A percentile compares a stretch with the other conserved stretches of the same genome.
phyloP scores from a whole-genome alignment of 495 filamentous ascomycete species.

The Talaromyces proteolyticus region DNA sequence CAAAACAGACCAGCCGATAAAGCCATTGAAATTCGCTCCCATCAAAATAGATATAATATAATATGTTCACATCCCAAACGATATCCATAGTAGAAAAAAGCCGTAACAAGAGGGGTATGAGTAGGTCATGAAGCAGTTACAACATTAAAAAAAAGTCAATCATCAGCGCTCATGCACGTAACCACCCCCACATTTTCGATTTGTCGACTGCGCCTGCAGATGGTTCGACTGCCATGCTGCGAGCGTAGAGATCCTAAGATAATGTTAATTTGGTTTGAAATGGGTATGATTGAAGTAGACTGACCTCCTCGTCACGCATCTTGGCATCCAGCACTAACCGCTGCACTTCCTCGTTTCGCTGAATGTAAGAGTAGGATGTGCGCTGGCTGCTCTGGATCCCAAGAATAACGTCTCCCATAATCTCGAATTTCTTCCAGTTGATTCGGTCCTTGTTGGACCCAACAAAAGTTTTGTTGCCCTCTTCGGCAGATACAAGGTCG shows the following conservation, averaged over 20 bases:
- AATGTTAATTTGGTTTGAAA: not conserved
- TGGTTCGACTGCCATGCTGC: constrained; percentile 40
- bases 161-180: constrained; percentile 14
- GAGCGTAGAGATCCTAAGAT: constrained; percentile 35
- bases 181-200: constrained; percentile 39
- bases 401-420: constrained; percentile 86
- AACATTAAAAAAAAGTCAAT: not conserved
- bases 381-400: constrained; percentile 88
- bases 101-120: constrained; percentile 5
- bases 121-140: no score
- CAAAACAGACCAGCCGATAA: no score
- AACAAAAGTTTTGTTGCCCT: constrained; percentile 86
- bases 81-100: not conserved
- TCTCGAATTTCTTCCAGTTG: constrained; percentile 98
- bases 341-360: constrained; percentile 57
- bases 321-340: constrained; percentile 68
- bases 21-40: no score
- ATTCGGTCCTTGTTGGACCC: constrained; percentile 68
- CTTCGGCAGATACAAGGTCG: constrained; percentile 86
- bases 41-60: no score
- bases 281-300: constrained; percentile 3
- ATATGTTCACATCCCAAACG: no score
- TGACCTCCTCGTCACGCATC: constrained; percentile 45
- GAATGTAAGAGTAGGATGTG: constrained; percentile 68
- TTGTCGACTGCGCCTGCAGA: constrained; percentile 29